Conservation (phyloP, 2,329 filamentous ascomycete genomes). For the Gaeumannomyces sp. region DNA sequence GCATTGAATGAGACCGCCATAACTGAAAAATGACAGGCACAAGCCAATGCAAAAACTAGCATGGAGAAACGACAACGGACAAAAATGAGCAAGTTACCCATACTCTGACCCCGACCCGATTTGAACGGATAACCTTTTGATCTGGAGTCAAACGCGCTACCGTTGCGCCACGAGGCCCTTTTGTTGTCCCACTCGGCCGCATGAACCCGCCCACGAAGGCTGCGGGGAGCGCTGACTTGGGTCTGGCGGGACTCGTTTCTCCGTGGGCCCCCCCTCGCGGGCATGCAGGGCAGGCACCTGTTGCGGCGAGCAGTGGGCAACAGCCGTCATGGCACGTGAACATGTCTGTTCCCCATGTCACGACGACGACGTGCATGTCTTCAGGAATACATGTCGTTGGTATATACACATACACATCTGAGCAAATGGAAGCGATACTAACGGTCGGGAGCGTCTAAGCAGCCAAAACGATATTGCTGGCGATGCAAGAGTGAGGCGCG, state of each 20-base stretch:
- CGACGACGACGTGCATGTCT: no score
- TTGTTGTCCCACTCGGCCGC: not conserved
- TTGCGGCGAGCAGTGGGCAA: no score
- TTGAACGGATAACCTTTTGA: conserved; percentile 9
- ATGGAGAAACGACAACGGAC: not conserved
- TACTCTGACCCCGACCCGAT: conserved; percentile 8
- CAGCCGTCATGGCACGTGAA: no score
- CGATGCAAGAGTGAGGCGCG: not conserved
- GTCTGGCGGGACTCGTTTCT: not conserved
- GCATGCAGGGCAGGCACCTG: no score
- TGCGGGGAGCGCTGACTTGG: not conserved
- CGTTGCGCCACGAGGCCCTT: conserved; percentile 8
- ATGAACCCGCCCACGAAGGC: not conserved
- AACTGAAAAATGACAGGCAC: no score
- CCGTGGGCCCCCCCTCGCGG: no score
- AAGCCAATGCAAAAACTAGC: no score
- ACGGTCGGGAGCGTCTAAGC: not conserved
- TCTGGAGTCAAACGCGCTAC: conserved; percentile 9
- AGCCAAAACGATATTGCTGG: not conserved
- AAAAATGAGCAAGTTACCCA: not conserved
- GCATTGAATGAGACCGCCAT: no score
- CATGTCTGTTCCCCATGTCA: no score
- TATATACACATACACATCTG: not conserved
- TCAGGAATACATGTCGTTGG: not conserved
- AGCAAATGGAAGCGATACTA: not conserved